Evolutionary conservation across 257 asterid species (phyloP).

Genomic region (Solanum habrochaites): DNA sequence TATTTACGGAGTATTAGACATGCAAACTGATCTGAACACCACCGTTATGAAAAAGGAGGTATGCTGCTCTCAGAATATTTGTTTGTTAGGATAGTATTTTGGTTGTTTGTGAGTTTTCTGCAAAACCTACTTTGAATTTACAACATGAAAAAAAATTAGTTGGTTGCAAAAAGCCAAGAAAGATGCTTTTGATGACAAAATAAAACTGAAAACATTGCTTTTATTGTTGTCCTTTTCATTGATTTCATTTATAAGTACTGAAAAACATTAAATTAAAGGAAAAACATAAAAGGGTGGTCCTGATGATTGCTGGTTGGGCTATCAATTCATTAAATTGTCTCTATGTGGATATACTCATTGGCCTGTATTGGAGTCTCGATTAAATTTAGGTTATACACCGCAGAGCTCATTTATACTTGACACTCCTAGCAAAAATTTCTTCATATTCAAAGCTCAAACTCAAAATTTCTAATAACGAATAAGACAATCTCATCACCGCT

Average conservation of each 20-base stretch:
- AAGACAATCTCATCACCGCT: no score
- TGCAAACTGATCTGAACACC: not conserved
- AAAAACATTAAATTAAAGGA: not conserved
- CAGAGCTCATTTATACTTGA: no score
- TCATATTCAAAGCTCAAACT: no score
- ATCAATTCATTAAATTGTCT: not conserved
- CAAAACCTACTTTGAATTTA: not conserved
- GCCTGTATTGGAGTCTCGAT: no score
- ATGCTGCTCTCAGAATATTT: not conserved
- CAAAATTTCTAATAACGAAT: no score
- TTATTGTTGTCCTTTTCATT: not conserved
- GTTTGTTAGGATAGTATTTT: not conserved
- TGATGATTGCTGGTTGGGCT: not conserved
- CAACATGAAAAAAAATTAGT: not conserved
- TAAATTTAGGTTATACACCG: fast-evolving
- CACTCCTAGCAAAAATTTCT: no score
- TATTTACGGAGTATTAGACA: not conserved
- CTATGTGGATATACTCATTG: not conserved
- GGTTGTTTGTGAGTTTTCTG: not conserved
- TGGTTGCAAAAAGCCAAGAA: not conserved
- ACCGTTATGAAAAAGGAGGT: not conserved
- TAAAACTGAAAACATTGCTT: not conserved
- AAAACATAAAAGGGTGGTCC: not conserved
- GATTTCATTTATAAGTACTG: not conserved
- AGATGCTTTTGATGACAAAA: not conserved